Percentiles rank a stretch among this genome's conserved stretches.
phyloP scores from a whole-genome alignment of 2,329 filamentous ascomycete species.

The Xylariales sp. region DNA sequence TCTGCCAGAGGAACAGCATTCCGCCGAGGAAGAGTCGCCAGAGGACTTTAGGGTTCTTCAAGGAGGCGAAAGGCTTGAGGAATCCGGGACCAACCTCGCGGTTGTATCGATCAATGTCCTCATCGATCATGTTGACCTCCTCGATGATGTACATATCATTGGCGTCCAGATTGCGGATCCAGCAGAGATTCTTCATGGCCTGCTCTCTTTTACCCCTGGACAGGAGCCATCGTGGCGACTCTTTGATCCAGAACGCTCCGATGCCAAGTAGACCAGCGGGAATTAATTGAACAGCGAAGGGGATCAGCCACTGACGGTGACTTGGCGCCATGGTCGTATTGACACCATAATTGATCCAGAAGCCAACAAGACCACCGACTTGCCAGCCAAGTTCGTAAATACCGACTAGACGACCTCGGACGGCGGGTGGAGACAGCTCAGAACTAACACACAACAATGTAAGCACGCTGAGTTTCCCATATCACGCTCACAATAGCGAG shows the following conservation, averaged over 20 bases:
- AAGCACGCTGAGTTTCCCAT: too few relatives aligned
- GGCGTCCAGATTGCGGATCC: constrained; percentile 55
- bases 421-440: constrained; percentile 55
- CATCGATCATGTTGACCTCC: constrained; percentile 66
- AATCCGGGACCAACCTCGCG: constrained; percentile 64
- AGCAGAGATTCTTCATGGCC: constrained; percentile 55
- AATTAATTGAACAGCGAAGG: constrained; percentile 63
- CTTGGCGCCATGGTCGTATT: constrained; percentile 41
- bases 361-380: constrained; percentile 58
- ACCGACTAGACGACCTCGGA: constrained; percentile 60
- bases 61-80: constrained; percentile 65
- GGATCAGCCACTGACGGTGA: constrained; percentile 58
- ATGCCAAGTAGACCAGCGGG: constrained; percentile 58
- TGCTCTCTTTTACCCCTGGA: constrained; percentile 55
- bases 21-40: constrained; percentile 71
- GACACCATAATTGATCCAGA: constrained; percentile 64
- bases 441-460: constrained; percentile 38
- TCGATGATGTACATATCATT: constrained; percentile 65
- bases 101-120: constrained; percentile 61
- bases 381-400: constrained; percentile 65
- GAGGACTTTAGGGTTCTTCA: constrained; percentile 52
- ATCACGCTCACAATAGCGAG: too few relatives aligned
- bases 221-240: constrained; percentile 68
- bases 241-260: constrained; percentile 55
- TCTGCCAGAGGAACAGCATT: constrained; percentile 76